A percentile compares a stretch with the other conserved stretches of the same genome.
Conservation (phyloP, 2,329 filamentous ascomycete genomes). For the Stemphylium beticola region DNA sequence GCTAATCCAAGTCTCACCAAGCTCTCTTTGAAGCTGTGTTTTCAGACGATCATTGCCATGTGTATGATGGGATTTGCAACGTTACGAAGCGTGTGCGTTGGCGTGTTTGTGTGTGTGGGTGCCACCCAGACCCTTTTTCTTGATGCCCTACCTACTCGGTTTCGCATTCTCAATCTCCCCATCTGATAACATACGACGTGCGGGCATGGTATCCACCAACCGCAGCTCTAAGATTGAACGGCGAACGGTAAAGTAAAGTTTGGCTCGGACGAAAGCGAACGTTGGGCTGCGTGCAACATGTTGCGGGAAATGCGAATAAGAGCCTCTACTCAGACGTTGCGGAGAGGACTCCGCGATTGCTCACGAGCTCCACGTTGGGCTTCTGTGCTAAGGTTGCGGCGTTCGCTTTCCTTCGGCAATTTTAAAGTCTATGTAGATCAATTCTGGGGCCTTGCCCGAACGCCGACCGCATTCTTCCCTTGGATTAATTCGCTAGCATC, state of each 20-base stretch:
- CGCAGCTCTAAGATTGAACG: background rate
- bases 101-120: too few species aligned
- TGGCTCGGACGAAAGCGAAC: background rate
- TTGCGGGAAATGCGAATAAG: background rate
- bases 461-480: too few species aligned
- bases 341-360: conserved; percentile 5
- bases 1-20: background rate
- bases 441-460: background rate
- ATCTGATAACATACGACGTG: background rate
- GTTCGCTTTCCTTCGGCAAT: conserved; percentile 7
- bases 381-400: conserved; percentile 1
- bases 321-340: background rate
- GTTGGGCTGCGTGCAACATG: conserved; percentile 3
- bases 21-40: too few species aligned
- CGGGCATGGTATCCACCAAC: background rate
- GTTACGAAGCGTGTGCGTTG: too few species aligned
- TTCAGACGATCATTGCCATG: background rate
- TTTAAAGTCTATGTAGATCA: background rate
- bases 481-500: too few species aligned
- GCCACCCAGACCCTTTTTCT: too few species aligned
- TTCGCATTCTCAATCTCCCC: background rate
- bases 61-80: background rate
- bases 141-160: too few species aligned
- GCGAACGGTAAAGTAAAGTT: too few species aligned
- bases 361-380: background rate